These are phyloP conservation scores for Nymphaea colorata DNA, from an alignment of 164 flowering plant species.

Conservation along the genomic window DNA sequence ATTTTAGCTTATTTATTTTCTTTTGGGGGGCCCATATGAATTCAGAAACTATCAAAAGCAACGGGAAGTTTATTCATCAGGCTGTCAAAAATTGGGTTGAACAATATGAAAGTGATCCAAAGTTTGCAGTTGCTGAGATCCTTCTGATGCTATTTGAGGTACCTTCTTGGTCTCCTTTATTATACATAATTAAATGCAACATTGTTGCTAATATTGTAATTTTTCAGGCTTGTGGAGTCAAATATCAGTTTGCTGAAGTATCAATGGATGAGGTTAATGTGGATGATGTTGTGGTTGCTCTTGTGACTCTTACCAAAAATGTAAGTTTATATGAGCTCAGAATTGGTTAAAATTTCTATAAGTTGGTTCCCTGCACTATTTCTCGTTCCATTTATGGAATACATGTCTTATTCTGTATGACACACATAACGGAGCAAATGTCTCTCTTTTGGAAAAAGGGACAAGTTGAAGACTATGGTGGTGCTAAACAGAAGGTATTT, in stretches of 20 bases:
- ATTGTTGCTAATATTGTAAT: not conserved
- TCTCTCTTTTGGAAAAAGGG: constrained; percentile 38
- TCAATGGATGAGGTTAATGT: constrained; percentile 77
- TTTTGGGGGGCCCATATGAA: not conserved
- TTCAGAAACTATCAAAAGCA: constrained; percentile 68
- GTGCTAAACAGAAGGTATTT: constrained; percentile 73
- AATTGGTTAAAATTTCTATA: not conserved
- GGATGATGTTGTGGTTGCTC: constrained; percentile 86
- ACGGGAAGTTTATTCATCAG: constrained; percentile 58
- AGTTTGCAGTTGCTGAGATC: constrained; percentile 71
- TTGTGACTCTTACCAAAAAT: constrained; percentile 64
- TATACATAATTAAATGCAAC: not conserved
- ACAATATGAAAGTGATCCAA: constrained; percentile 61
- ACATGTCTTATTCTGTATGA: not conserved
- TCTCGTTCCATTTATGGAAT: not conserved
- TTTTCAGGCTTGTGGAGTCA: constrained; percentile 87
- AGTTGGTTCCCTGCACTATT: no score
- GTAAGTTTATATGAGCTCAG: constrained; percentile 31
- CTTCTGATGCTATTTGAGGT: constrained; percentile 89
- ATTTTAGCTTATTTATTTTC: not conserved
- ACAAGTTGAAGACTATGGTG: constrained; percentile 69
- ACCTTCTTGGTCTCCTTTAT: not conserved
- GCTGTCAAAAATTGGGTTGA: constrained; percentile 81
- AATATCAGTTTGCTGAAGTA: constrained; percentile 44
- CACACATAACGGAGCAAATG: constrained; percentile 2